These are phyloP conservation scores for Bipolaris zeicola DNA, from an alignment of 2,329 filamentous ascomycete species.

Conservation along the genomic window DNA sequence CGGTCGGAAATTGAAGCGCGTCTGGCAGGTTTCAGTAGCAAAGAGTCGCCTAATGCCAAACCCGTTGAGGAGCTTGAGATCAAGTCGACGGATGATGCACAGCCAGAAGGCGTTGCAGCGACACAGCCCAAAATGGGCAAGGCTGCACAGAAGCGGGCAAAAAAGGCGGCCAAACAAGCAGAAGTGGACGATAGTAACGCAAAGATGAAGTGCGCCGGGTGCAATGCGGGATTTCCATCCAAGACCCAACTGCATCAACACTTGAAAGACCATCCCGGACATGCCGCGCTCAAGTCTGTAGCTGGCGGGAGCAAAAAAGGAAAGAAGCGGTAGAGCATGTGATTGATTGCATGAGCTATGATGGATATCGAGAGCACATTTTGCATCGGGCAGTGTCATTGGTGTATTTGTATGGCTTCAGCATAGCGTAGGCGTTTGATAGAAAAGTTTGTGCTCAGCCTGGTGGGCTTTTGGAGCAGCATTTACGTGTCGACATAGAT, in stretches of 20 bases:
- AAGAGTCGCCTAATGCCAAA: constrained; percentile 11
- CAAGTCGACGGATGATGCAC: constrained; percentile 5
- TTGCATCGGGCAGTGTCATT: neutral
- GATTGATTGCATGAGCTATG: constrained; percentile 4
- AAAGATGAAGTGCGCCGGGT: constrained; percentile 75
- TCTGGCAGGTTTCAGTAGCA: constrained; percentile 24
- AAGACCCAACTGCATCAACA: constrained; percentile 76
- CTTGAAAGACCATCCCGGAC: constrained; percentile 63
- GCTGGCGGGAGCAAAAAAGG: constrained; percentile 24
- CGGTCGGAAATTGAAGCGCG: constrained; percentile 46
- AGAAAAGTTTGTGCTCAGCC: neutral
- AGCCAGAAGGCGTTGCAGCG: constrained; percentile 5
- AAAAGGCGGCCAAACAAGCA: constrained; percentile 52
- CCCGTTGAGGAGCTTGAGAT: constrained; percentile 10
- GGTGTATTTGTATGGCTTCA: neutral
- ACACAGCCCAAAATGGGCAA: constrained; percentile 52
- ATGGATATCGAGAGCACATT: neutral
- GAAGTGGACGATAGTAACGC: constrained; percentile 31
- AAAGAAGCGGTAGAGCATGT: constrained; percentile 26
- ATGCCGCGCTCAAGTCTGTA: constrained; percentile 60
- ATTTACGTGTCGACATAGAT: neutral
- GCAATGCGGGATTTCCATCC: constrained; percentile 77
- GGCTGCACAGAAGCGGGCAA: constrained; percentile 55
- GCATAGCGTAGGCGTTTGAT: constrained; percentile 3
- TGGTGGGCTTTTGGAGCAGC: neutral